Base-by-base conservation (phyloP, 2,329 filamentous ascomycete species). In the Penicillium brevicompactum region DNA sequence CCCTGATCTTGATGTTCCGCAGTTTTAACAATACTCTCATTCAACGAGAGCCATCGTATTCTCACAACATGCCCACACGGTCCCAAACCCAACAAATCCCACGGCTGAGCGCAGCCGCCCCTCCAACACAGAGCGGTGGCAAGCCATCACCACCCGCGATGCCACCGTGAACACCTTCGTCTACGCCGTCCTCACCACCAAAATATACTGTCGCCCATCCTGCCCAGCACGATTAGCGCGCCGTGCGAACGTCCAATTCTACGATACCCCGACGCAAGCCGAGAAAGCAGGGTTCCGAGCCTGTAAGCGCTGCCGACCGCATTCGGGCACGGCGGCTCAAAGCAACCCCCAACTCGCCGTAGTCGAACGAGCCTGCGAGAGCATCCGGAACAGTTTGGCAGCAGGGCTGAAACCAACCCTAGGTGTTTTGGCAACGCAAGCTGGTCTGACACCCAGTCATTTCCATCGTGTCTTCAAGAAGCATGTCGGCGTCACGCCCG, bases 141-240 rank as follows among this genome's bases (percentile, higher is more conserved):
- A 70, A 61, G 80, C 80, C 54, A 70, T 82, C 42, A 70, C 73
- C 45, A 71, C 68, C 51, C 77, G 80, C 46, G 76, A 82, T 56
- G 50, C 74, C 27, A 67, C 70, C 18, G 75, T 76, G 18, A 74
- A 76, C 49, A 69, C 70, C 30, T 85, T 85, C 68, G 75, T 85
- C 58, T 85, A 85, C 71, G 77, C 73, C 16, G 82, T 85, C n/a
- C 75, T 76, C 50, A 81, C 81, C 0, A 85, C 83, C 3, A 76
- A 74, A 43, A 82, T 84, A 48, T 85, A 82, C 67, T 85, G 83
- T 63, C 77, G 82, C 1, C 81, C 82, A 1, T 81, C 76, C 2
- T 85, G 83, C 53, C 74, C 79, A 1, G 79, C 82, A 3, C 80
- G 84, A n/a, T 78, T 90, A 13, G 80, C 82, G 1, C 75, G 79